phyloP scores from a whole-genome alignment of 208 protist genomes.

The Acanthamoeba royreba region DNA sequence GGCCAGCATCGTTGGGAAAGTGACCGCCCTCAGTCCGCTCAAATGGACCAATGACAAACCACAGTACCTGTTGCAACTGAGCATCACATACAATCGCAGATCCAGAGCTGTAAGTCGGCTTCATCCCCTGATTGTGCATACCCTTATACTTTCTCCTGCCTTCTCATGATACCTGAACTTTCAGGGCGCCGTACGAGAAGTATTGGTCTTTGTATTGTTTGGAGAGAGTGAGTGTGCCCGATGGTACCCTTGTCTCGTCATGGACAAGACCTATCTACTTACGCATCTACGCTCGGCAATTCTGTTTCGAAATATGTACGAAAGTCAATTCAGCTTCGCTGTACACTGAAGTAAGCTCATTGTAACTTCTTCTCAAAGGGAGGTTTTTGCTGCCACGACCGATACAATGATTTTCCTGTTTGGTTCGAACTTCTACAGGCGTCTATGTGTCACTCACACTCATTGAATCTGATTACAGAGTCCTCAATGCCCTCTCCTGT shows the following conservation, averaged over 20 bases:
- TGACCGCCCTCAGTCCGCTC: background rate
- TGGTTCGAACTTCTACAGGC: too few species aligned
- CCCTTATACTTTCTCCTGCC: background rate
- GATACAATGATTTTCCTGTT: too few species aligned
- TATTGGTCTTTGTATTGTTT: background rate
- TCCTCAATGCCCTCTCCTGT: too few species aligned
- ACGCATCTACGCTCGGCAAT: background rate
- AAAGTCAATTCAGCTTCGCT: background rate
- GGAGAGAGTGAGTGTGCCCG: background rate
- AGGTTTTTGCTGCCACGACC: too few species aligned
- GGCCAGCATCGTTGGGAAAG: background rate
- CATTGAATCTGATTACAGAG: too few species aligned
- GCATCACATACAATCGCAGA: background rate
- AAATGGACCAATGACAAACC: background rate
- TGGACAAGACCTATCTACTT: background rate
- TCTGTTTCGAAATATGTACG: background rate
- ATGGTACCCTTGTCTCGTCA: background rate
- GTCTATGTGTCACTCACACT: too few species aligned
- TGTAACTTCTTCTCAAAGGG: too few species aligned
- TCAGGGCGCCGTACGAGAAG: background rate
- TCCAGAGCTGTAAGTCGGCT: background rate
- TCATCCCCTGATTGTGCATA: background rate
- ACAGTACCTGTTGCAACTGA: background rate
- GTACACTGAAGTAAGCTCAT: too few species aligned
- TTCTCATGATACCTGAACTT: too few species aligned